Evolutionary conservation across 2,329 filamentous ascomycete genomes (phyloP).

Genomic region (Ambrosiella beaveri): DNA sequence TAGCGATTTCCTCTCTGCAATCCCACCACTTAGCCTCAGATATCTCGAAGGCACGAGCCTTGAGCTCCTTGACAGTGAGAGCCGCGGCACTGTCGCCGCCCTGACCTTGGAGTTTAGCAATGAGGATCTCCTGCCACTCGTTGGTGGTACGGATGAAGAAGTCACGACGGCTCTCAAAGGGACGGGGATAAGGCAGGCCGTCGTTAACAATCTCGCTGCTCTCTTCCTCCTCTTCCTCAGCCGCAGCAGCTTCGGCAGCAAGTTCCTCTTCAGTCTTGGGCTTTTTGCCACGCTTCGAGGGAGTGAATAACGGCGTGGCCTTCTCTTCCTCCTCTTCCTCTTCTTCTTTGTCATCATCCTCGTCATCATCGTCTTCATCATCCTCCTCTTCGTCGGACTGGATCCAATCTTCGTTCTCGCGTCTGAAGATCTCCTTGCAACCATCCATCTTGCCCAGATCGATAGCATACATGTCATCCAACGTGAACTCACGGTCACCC

Average conservation of each 20-base stretch:
- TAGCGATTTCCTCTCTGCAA: conserved; percentile 80
- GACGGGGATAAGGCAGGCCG: conserved; percentile 57
- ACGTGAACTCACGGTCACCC: conserved; percentile 84
- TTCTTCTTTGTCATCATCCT: conserved; percentile 34
- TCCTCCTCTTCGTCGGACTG: conserved; percentile 46
- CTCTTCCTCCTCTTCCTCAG: conserved; percentile 30
- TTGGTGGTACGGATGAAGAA: conserved; percentile 80
- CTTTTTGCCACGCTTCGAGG: conserved; percentile 41
- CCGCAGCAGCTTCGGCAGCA: conserved; percentile 20
- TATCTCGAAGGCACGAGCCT: conserved; percentile 73
- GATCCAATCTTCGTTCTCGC: conserved; percentile 70
- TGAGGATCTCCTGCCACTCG: conserved; percentile 77
- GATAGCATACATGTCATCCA: conserved; percentile 85
- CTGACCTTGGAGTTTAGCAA: conserved; percentile 56
- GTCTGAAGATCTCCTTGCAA: conserved; percentile 75
- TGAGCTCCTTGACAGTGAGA: conserved; percentile 74
- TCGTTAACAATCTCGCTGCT: conserved; percentile 45
- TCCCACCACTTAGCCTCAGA: conserved; percentile 99
- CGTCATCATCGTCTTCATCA: conserved; percentile 32
- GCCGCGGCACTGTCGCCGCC: conserved; percentile 44
- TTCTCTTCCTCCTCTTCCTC: conserved; percentile 34
- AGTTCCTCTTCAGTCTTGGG: conserved; percentile 22
- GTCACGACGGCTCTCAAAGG: conserved; percentile 78
- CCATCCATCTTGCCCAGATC: conserved; percentile 92
- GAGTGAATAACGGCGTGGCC: conserved; percentile 28